phyloP scores from a whole-genome alignment of 192 early-diverging fungal species.

The Pilobolus umbonatus region DNA sequence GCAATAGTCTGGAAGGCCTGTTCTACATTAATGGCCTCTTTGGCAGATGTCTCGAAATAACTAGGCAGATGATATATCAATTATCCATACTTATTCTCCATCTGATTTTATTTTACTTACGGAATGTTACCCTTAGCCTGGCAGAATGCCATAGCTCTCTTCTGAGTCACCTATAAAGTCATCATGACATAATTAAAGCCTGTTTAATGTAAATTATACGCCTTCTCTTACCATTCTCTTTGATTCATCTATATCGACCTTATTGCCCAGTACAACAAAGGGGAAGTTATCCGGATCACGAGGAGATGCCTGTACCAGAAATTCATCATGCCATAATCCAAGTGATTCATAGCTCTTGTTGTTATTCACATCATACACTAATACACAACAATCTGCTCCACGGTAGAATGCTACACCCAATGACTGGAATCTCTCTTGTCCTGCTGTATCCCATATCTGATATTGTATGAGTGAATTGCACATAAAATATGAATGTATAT shows the following conservation, averaged over 20 bases:
- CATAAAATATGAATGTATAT: background rate
- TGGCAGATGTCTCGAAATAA: constrained; percentile 94
- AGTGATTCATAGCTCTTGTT: constrained; percentile 89
- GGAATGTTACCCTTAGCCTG: constrained; percentile 94
- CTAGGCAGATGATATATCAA: background rate
- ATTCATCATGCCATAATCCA: constrained; percentile 91
- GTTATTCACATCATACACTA: constrained; percentile 97
- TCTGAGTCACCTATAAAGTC: constrained; percentile 82
- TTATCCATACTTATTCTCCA: too few relatives aligned
- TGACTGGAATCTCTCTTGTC: constrained; percentile 98
- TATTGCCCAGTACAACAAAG: constrained; percentile 99
- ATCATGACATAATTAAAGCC: background rate
- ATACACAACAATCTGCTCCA: constrained; percentile 97
- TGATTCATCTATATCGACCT: constrained; percentile 95
- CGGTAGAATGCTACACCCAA: constrained; percentile 99
- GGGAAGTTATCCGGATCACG: constrained; percentile 97
- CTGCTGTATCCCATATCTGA: constrained; percentile 98
- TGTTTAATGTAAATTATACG: background rate
- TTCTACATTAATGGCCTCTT: constrained; percentile 98
- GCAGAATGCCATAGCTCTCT: constrained; percentile 94
- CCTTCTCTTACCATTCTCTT: constrained; percentile 67
- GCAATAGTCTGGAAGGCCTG: constrained; percentile 96
- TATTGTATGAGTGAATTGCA: background rate
- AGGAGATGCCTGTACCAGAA: constrained; percentile 92
- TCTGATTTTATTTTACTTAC: background rate